These are phyloP conservation scores for Amoeboaphelidium protococcarum DNA, from an alignment of 371 early-diverging fungal species.

Conservation along the genomic window DNA sequence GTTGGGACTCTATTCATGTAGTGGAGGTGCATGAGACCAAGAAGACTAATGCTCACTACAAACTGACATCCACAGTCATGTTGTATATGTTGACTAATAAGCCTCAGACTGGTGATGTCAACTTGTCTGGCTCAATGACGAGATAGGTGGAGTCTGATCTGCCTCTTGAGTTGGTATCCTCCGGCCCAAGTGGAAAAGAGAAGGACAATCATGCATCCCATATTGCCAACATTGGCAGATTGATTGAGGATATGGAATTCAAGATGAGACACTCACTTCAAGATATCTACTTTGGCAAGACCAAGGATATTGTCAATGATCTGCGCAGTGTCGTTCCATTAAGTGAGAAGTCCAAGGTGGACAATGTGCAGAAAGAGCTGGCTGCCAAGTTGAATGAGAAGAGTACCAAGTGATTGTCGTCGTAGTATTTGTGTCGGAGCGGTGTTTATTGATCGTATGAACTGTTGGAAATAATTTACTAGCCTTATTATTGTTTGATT, in stretches of 20 bases:
- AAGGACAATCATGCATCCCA: slow-evolving; percentile 46
- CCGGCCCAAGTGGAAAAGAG: too few relatives aligned
- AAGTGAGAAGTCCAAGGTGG: slow-evolving; percentile 25
- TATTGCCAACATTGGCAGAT: slow-evolving; percentile 74
- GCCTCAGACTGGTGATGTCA: slow-evolving; percentile 40
- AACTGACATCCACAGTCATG: slow-evolving; percentile 82
- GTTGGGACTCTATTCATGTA: slow-evolving; percentile 98
- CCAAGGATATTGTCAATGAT: slow-evolving; percentile 80
- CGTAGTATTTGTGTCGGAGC: too few relatives aligned
- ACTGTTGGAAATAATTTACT: too few relatives aligned
- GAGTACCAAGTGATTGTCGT: too few relatives aligned
- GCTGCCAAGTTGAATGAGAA: too few relatives aligned
- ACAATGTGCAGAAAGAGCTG: too few relatives aligned
- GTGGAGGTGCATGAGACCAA: slow-evolving; percentile 64
- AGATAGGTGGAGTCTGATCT: too few relatives aligned
- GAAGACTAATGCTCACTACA: slow-evolving; percentile 59
- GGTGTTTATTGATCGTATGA: too few relatives aligned
- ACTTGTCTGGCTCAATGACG: slow-evolving; percentile 72
- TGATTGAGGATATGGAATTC: slow-evolving; percentile 87
- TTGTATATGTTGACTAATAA: slow-evolving; percentile 51
- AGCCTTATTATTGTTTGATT: too few relatives aligned
- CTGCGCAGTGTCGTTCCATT: slow-evolving; percentile 47
- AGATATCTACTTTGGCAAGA: slow-evolving; percentile 93
- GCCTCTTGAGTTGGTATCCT: too few relatives aligned
- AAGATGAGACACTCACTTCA: slow-evolving; percentile 78